These are phyloP conservation scores for Fusarium nygamai DNA, from an alignment of 2,329 filamentous ascomycete species.

Conservation along the genomic window DNA sequence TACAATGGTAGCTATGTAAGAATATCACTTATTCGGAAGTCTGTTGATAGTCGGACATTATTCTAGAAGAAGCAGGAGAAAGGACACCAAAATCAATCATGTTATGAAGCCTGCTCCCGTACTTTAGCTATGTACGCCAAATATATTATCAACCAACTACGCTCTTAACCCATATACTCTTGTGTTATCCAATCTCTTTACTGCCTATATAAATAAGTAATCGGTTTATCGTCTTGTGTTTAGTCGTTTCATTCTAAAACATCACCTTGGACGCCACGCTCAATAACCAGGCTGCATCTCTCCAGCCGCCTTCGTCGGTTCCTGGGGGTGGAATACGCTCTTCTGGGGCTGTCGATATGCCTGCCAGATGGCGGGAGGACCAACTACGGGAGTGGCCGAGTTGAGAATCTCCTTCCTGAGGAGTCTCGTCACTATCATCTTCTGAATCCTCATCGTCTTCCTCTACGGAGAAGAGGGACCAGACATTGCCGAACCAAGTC, in stretches of 20 bases:
- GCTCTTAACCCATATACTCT: slow-evolving; percentile 1
- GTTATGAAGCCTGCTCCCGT: neutral
- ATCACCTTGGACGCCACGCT: slow-evolving; percentile 72
- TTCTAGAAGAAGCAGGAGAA: neutral
- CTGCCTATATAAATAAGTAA: neutral
- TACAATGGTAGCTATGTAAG: neutral
- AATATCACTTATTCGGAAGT: neutral
- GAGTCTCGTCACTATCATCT: slow-evolving; percentile 51
- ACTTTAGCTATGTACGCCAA: neutral
- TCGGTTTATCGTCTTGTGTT: neutral
- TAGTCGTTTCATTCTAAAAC: slow-evolving; percentile 51
- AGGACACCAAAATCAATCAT: neutral
- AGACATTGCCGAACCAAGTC: slow-evolving; percentile 69
- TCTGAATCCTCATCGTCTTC: slow-evolving; percentile 66
- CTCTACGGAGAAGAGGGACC: slow-evolving; percentile 70
- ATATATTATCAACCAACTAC: slow-evolving; percentile 19
- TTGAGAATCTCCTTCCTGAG: slow-evolving; percentile 41
- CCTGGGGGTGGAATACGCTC: slow-evolving; percentile 60
- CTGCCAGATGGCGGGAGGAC: slow-evolving; percentile 53
- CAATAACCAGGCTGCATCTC: slow-evolving; percentile 74
- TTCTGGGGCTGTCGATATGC: slow-evolving; percentile 53
- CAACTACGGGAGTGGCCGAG: slow-evolving; percentile 46
- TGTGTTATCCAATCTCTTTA: neutral
- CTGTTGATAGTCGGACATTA: neutral
- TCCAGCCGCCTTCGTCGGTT: slow-evolving; percentile 69